Conservation (phyloP, 495 filamentous ascomycete species). For the Aspergillus sclerotiicarbonarius region DNA sequence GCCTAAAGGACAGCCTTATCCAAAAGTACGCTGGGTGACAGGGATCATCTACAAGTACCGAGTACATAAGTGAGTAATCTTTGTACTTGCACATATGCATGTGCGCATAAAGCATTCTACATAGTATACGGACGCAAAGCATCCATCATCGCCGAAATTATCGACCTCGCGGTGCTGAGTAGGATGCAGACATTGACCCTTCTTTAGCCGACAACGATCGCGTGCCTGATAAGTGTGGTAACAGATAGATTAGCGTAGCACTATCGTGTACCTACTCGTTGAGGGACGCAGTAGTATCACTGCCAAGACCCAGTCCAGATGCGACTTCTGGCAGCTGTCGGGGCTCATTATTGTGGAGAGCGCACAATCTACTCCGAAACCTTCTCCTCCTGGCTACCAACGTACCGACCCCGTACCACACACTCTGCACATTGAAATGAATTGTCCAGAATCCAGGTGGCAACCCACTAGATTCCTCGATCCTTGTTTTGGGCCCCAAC, state of each 20-base stretch:
- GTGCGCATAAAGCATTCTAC: neutral
- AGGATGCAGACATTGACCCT: neutral
- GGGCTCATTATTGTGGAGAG: neutral
- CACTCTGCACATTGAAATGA: neutral
- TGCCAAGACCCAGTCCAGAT: neutral
- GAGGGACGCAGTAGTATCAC: neutral
- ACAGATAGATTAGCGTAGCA: neutral
- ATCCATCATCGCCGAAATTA: neutral
- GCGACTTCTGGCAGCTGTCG: neutral
- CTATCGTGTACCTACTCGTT: too few species aligned
- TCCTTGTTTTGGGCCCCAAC: constrained; percentile 10
- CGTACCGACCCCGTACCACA: neutral
- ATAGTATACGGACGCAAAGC: neutral
- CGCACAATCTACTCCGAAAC: neutral
- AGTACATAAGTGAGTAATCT: too few species aligned
- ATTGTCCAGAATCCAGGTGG: constrained; percentile 20
- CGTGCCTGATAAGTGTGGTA: neutral
- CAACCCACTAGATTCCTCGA: constrained; percentile 12
- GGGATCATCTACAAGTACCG: neutral
- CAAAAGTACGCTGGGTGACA: neutral
- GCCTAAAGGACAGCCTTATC: neutral
- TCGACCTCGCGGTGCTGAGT: neutral
- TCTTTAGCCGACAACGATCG: neutral
- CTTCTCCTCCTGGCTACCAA: neutral
- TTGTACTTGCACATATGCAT: neutral